Evolutionary conservation across 2,329 filamentous ascomycete species (phyloP).

Genomic region (Cordyceps fumosorosea): DNA sequence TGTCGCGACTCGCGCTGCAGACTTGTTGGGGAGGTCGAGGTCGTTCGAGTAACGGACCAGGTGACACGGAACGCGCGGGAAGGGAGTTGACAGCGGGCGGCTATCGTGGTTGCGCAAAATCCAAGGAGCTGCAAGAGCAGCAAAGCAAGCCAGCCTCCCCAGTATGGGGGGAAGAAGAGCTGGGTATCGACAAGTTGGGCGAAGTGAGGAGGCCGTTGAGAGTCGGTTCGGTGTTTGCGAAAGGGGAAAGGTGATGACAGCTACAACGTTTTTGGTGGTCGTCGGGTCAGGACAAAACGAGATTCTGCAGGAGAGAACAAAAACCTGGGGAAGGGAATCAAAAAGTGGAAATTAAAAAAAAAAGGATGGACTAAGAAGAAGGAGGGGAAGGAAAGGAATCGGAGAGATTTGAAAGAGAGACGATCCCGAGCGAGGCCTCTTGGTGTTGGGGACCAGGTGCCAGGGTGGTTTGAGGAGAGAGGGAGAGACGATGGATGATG

Average conservation of each 20-base stretch:
- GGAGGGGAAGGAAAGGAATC: constrained; percentile 2
- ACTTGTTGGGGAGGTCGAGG: not conserved
- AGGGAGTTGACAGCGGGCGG: not conserved
- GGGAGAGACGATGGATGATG: not conserved
- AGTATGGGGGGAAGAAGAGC: too few relatives aligned
- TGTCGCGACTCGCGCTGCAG: not conserved
- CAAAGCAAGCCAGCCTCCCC: too few relatives aligned
- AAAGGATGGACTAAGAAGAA: not conserved
- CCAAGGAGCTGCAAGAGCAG: not conserved
- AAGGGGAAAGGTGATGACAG: not conserved
- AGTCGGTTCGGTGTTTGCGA: not conserved
- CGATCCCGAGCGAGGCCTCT: not conserved
- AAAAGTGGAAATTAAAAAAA: constrained; percentile 1
- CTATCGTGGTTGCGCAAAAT: not conserved
- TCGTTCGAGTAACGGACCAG: not conserved
- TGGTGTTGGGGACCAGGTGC: not conserved
- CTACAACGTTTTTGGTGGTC: not conserved
- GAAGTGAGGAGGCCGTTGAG: too few relatives aligned
- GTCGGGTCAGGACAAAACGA: not conserved
- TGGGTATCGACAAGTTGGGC: too few relatives aligned
- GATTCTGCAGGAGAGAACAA: not conserved
- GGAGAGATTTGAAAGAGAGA: constrained; percentile 7
- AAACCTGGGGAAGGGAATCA: constrained; percentile 1
- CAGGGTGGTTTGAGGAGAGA: not conserved
- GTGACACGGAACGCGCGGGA: not conserved